Conservation (phyloP, 192 early-diverging fungal species). For the Podila epigama region DNA sequence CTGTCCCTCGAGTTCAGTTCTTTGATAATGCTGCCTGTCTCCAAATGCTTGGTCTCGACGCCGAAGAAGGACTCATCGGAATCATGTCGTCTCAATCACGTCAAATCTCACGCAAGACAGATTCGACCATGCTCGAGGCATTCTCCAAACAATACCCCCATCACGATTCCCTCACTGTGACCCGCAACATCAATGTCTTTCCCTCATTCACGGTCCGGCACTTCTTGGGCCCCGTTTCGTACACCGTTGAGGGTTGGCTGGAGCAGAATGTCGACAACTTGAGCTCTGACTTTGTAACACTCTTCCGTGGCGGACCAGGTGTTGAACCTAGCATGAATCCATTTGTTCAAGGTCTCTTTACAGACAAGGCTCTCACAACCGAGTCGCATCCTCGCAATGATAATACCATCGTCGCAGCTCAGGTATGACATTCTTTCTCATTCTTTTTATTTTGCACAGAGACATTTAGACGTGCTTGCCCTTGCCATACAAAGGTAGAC, state of each 20-base stretch:
- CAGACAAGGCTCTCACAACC: slow-evolving; percentile 72
- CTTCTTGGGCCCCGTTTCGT: slow-evolving; percentile 74
- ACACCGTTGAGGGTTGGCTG: slow-evolving; percentile 72
- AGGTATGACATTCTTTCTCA: slow-evolving; percentile 32
- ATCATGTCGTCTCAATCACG: slow-evolving; percentile 75
- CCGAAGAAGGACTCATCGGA: slow-evolving; percentile 75
- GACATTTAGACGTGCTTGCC: neutral
- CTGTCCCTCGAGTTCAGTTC: slow-evolving; percentile 61
- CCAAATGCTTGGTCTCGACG: slow-evolving; percentile 67
- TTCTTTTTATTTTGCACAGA: neutral
- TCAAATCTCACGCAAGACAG: slow-evolving; percentile 54
- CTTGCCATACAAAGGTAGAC: no score
- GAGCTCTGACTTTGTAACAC: slow-evolving; percentile 82
- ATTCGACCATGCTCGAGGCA: slow-evolving; percentile 60
- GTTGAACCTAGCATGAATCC: slow-evolving; percentile 68
- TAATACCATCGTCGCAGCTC: slow-evolving; percentile 80
- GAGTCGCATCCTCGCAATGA: slow-evolving; percentile 85
- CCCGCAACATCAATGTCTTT: slow-evolving; percentile 49
- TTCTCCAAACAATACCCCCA: slow-evolving; percentile 59
- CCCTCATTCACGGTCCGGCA: slow-evolving; percentile 82
- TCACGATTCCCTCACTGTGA: slow-evolving; percentile 57
- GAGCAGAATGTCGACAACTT: slow-evolving; percentile 81
- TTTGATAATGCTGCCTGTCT: slow-evolving; percentile 73
- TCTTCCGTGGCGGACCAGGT: slow-evolving; percentile 81
- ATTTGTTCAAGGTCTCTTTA: slow-evolving; percentile 81